phyloP scores from a whole-genome alignment of 1,284 basidiomycete species.

The Cutaneotrichosporon arboriforme region DNA sequence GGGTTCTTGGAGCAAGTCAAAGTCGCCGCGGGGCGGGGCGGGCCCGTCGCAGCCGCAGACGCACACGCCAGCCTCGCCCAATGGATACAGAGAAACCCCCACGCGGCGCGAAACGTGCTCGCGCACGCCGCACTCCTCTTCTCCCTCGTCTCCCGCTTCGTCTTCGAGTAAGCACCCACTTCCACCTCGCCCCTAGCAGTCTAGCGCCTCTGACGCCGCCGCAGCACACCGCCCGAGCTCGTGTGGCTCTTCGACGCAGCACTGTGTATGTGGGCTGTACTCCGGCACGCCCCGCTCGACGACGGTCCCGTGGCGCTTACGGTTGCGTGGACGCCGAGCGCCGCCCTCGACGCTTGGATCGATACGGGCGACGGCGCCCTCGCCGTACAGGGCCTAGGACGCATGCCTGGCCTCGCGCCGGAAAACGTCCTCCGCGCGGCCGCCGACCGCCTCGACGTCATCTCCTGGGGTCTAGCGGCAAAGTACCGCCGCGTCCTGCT shows the following conservation, averaged over 20 bases:
- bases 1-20: conserved; percentile 23
- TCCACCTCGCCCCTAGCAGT: too few species aligned
- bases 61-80: background rate
- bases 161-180: conserved; percentile 9
- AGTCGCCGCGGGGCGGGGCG: conserved; percentile 20
- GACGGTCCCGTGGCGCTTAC: background rate
- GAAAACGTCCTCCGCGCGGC: conserved; percentile 11
- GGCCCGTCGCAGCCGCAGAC: background rate
- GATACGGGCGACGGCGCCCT: conserved; percentile 12
- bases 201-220: too few species aligned
- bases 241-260: conserved; percentile 25
- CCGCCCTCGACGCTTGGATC: conserved; percentile 19
- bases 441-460: conserved; percentile 13
- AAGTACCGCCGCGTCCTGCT: conserved; percentile 19
- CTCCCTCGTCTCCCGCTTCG: conserved; percentile 16
- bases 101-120: conserved; percentile 11
- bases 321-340: conserved; percentile 15
- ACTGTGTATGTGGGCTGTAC: conserved; percentile 22
- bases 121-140: conserved; percentile 22
- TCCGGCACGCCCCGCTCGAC: conserved; percentile 1
- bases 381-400: conserved; percentile 17
- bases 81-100: conserved; percentile 13
- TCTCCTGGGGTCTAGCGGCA: conserved; percentile 22
- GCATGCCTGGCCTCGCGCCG: conserved; percentile 3
- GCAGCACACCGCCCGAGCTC: conserved; percentile 23